Evolutionary conservation across 306 rosid genomes (phyloP), one percentile per base, ranked within the genome.

Genomic region (Trichosanthes truncata): DNA sequence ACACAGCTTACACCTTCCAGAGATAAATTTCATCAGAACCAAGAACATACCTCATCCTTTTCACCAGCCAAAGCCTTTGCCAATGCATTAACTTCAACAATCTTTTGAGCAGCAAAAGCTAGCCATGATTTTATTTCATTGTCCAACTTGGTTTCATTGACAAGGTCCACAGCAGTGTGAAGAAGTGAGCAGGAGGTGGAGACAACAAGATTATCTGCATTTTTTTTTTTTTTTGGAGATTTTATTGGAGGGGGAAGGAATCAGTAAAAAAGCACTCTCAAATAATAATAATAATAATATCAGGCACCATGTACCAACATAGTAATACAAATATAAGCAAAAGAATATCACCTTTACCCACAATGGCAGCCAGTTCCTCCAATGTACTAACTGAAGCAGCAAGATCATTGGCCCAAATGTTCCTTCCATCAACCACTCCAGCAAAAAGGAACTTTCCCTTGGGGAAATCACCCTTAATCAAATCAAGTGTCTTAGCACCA

Each of bases 111-210:
- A 35, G 96, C 95, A 82, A 92, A 92, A 67, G 97, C 97, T 59
- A 92, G 90, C 97, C 97, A 92, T 36, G 96, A 89, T 83, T 90
- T 92, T 29, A 92, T 86, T 82, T 92, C 97, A 61, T 80, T 83
- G 76, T 89, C 93, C 81, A 92, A 81, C 85, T 90, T 89, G 61
- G 88, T 87, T 86, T 92, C 97, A 9, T 92, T 90, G 82, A 89
- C 91, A 80, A 92, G 82, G 86, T 92, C 97, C 80, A 90, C 95
- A n/a, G 97, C 95, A 74, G 97, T 92, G 88, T 92, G 97, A 67
- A 92, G 97, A 82, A 92, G 97, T 75, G 97, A 92, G 84, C 92
- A 92, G 77, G 97, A 92, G 7, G 96, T 92, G 68, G 97, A 92
- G 76, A 92, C 96, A 74, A 92, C 92, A 55, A 92, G 72, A 57